A percentile compares a stretch with the other conserved stretches of the same genome.
These are phyloP conservation scores for Neurospora discreta DNA, from an alignment of 495 filamentous ascomycete species.

Conservation along the genomic window DNA sequence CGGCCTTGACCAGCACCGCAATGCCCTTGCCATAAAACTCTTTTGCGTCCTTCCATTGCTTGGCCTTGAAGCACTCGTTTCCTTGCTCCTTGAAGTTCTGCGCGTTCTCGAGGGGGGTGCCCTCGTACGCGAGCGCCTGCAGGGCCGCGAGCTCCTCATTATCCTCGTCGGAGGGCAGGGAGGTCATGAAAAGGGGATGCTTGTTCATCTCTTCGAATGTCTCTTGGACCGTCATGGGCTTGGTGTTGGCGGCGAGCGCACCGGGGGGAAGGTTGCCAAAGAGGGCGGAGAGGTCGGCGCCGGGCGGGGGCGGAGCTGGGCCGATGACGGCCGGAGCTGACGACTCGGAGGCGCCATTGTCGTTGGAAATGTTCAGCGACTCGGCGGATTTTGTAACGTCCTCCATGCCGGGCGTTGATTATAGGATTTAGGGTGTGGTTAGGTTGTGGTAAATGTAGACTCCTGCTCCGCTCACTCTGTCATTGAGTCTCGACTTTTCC, in stretches of 20 bases:
- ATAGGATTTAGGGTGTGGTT: too few species aligned
- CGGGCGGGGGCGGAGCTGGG: conserved; percentile 12
- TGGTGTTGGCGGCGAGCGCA: conserved; percentile 34
- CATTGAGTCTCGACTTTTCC: background rate
- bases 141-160: conserved; percentile 78
- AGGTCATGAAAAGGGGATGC: conserved; percentile 90
- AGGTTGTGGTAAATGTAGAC: background rate
- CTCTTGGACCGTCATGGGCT: conserved; percentile 52
- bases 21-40: conserved; percentile 87
- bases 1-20: conserved; percentile 44
- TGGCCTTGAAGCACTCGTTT: conserved; percentile 70
- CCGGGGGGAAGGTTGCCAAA: conserved; percentile 44
- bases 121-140: conserved; percentile 84
- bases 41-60: conserved; percentile 70
- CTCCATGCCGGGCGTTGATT: conserved; percentile 2
- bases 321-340: background rate
- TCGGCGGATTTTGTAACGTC: conserved; percentile 5
- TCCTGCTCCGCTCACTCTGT: background rate
- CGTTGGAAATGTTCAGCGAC: conserved; percentile 1
- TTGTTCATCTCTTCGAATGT: conserved; percentile 65
- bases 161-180: conserved; percentile 49
- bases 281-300: conserved; percentile 10
- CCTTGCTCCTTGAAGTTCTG: conserved; percentile 75
- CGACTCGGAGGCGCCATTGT: background rate
- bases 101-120: conserved; percentile 70